phyloP scores from a whole-genome alignment of 805 yeast genomes.

The Nakazawaea siamensis region DNA sequence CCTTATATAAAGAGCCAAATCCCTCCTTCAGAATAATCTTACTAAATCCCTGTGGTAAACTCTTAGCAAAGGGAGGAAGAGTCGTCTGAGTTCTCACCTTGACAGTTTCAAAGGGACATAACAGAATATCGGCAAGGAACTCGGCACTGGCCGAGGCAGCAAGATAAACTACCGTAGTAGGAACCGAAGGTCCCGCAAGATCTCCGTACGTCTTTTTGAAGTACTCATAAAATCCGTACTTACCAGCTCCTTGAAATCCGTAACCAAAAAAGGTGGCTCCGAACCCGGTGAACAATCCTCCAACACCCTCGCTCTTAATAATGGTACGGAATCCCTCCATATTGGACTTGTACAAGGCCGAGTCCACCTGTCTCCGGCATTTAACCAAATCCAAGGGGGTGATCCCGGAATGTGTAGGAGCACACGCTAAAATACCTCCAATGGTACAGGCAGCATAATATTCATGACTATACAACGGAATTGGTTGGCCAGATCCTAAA shows the following conservation, averaged over 20 bases:
- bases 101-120: slow-evolving; percentile 94
- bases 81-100: slow-evolving; percentile 93
- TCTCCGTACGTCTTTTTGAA: slow-evolving; percentile 77
- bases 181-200: slow-evolving; percentile 53
- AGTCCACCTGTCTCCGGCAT: slow-evolving; percentile 84
- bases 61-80: slow-evolving; percentile 71
- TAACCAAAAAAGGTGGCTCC: slow-evolving; percentile 93
- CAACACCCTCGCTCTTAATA: slow-evolving; percentile 62
- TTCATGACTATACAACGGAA: slow-evolving; percentile 49
- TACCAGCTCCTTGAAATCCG: slow-evolving; percentile 94
- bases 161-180: slow-evolving; percentile 67
- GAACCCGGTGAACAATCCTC: slow-evolving; percentile 76
- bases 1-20: slow-evolving; percentile 71
- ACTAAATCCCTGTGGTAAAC: slow-evolving; percentile 57
- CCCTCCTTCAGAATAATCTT: slow-evolving; percentile 66
- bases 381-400: slow-evolving; percentile 92
- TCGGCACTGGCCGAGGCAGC: slow-evolving; percentile 93
- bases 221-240: slow-evolving; percentile 89
- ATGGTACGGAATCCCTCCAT: slow-evolving; percentile 77
- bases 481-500: slow-evolving; percentile 22
- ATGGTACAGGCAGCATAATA: slow-evolving; percentile 67
- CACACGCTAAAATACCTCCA: slow-evolving; percentile 86
- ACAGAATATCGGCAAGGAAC: slow-evolving; percentile 78
- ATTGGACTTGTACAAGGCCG: slow-evolving; percentile 66
- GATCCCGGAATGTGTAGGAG: slow-evolving; percentile 91